A percentile compares a stretch with the other conserved stretches of the same genome.
Evolutionary conservation across 2,329 filamentous ascomycete genomes (phyloP).

Genomic region (Eutypella sp.): DNA sequence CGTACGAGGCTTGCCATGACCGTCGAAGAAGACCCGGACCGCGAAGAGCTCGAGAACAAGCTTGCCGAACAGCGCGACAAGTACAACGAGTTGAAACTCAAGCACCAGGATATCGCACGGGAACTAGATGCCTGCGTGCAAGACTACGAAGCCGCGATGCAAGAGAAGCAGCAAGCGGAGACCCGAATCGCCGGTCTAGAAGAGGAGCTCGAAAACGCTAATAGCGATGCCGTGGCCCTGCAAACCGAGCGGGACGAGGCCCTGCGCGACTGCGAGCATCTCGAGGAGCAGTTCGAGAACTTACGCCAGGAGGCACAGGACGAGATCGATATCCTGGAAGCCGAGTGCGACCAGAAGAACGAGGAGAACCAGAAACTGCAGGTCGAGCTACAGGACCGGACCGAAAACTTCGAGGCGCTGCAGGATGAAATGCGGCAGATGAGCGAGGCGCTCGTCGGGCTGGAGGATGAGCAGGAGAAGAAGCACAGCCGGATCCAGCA

Average conservation of each 20-base stretch:
- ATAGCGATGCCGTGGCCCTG: slow-evolving; percentile 73
- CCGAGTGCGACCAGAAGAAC: slow-evolving; percentile 67
- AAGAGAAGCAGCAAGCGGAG: slow-evolving; percentile 56
- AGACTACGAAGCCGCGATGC: slow-evolving; percentile 71
- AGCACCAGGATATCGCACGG: slow-evolving; percentile 82
- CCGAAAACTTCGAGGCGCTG: slow-evolving; percentile 85
- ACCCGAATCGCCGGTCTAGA: slow-evolving; percentile 60
- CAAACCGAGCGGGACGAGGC: slow-evolving; percentile 85
- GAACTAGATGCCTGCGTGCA: slow-evolving; percentile 75
- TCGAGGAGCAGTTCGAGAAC: slow-evolving; percentile 57
- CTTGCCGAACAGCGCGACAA: slow-evolving; percentile 81
- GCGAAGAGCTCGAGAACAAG: slow-evolving; percentile 80
- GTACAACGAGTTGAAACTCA: slow-evolving; percentile 77
- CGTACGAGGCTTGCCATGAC: slow-evolving; percentile 57
- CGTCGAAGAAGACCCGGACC: slow-evolving; percentile 68
- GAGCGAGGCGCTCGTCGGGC: slow-evolving; percentile 76
- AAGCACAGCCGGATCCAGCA: slow-evolving; percentile 75
- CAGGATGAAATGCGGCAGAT: slow-evolving; percentile 92
- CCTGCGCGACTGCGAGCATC: slow-evolving; percentile 56
- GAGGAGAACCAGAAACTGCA: slow-evolving; percentile 66
- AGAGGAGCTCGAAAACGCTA: slow-evolving; percentile 72
- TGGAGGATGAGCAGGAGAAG: slow-evolving; percentile 84
- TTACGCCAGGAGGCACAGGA: slow-evolving; percentile 60
- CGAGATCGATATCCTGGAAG: slow-evolving; percentile 62
- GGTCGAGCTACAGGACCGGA: slow-evolving; percentile 67